Percentiles rank a stretch among this genome's conserved stretches.
Conservation (phyloP, 1,139 yeast genomes). For the Candida albicans region DNA sequence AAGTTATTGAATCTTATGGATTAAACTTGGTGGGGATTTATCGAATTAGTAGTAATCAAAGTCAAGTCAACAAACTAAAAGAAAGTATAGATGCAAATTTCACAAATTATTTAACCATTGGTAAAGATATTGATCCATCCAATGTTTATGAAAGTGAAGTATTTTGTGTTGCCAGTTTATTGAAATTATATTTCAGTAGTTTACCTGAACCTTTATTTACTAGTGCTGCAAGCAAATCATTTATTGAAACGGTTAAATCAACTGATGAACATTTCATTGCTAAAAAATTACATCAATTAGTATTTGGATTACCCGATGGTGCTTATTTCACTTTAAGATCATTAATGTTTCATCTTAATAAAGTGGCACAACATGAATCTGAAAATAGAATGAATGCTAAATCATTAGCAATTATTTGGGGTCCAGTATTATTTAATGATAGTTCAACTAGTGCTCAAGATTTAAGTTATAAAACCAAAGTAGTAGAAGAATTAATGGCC, state of each 20-base stretch:
- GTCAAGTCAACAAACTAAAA: constrained; percentile 70
- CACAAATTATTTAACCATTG: constrained; percentile 52
- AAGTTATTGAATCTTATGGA: constrained; percentile 82
- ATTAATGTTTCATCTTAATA: constrained; percentile 78
- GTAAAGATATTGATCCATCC: constrained; percentile 43
- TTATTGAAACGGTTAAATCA: constrained; percentile 73
- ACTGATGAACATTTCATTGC: constrained; percentile 51
- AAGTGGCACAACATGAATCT: constrained; percentile 64
- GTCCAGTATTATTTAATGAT: constrained; percentile 77
- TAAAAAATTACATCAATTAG: constrained; percentile 81
- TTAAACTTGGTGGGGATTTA: constrained; percentile 85
- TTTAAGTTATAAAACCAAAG: constrained; percentile 75
- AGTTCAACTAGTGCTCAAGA: constrained; percentile 70
- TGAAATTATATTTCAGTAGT: constrained; percentile 65
- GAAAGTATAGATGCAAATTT: constrained; percentile 80
- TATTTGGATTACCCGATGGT: constrained; percentile 90
- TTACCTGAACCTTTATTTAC: constrained; percentile 75
- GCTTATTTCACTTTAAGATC: constrained; percentile 89
- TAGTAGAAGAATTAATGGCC: constrained; percentile 77
- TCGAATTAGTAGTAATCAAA: constrained; percentile 76
- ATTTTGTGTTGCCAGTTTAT: constrained; percentile 65
- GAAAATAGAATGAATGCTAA: constrained; percentile 78
- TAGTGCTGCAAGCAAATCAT: constrained; percentile 51
- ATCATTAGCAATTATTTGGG: constrained; percentile 88
- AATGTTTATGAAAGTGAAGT: constrained; percentile 69